These are phyloP conservation scores for Cyberlindnera maritima DNA, from an alignment of 805 yeast genomes.

Conservation along the genomic window DNA sequence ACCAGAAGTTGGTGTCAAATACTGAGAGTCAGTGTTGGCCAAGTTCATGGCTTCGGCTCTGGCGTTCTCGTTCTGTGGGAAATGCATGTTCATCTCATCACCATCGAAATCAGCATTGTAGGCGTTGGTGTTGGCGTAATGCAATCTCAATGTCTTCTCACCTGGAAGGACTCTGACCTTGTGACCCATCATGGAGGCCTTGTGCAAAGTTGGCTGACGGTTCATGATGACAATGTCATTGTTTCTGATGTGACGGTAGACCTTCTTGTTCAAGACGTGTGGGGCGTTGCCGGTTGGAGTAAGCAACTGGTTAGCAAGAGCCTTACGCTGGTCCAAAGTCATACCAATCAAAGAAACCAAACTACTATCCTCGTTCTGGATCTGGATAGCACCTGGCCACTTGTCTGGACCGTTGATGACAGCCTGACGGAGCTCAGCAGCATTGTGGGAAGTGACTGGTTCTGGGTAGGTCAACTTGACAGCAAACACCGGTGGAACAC, in stretches of 20 bases:
- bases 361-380: slow-evolving; percentile 93
- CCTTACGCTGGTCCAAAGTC: slow-evolving; percentile 91
- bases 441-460: slow-evolving; percentile 92
- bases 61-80: slow-evolving; percentile 97
- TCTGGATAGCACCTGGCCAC: slow-evolving; percentile 99
- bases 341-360: slow-evolving; percentile 79
- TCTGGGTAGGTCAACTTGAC: slow-evolving; percentile 94
- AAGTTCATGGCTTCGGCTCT: slow-evolving; percentile 92
- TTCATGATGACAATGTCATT: slow-evolving; percentile 96
- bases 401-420: slow-evolving; percentile 96
- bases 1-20: slow-evolving; percentile 97
- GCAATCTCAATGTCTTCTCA: slow-evolving; percentile 93
- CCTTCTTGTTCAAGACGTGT: slow-evolving; percentile 81
- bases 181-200: slow-evolving; percentile 99
- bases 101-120: slow-evolving; percentile 99
- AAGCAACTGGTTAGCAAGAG: slow-evolving; percentile 88
- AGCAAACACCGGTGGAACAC: slow-evolving; percentile 99
- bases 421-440: slow-evolving; percentile 86
- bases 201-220: slow-evolving; percentile 98
- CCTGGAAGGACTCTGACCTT: slow-evolving; percentile 95
- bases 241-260: slow-evolving; percentile 89
- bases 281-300: slow-evolving; percentile 70
- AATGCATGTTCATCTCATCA: slow-evolving; percentile 99
- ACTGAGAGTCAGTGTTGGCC: slow-evolving; percentile 97
- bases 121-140: slow-evolving; percentile 98